Percentiles rank a stretch among this genome's conserved stretches.
Conservation (phyloP, 2,329 filamentous ascomycete species). For the Xylariaceae sp. region DNA sequence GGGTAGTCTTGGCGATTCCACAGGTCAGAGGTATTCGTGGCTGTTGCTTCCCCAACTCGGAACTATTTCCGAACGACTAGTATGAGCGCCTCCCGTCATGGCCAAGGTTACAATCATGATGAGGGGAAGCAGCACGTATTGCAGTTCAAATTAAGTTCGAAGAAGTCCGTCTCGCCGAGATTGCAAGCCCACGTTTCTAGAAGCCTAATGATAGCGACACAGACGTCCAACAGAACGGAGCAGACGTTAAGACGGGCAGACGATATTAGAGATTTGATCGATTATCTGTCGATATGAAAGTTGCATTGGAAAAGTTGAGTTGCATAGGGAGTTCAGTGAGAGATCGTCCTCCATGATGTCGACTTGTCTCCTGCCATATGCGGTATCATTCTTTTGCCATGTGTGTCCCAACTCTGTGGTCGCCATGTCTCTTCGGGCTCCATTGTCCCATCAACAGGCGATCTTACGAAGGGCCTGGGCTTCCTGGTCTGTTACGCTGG, state of each 20-base stretch:
- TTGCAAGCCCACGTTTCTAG: conserved; percentile 4
- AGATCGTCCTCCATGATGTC: background rate
- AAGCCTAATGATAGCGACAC: background rate
- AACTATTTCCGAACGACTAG: background rate
- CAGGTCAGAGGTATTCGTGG: background rate
- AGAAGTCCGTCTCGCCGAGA: background rate
- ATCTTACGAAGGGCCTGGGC: conserved; percentile 9
- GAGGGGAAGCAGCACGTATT: conserved; percentile 14
- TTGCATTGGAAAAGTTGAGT: background rate
- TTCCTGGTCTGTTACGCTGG: too few species aligned
- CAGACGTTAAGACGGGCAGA: too few species aligned
- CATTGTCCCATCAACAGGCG: conserved; percentile 9
- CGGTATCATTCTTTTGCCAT: background rate
- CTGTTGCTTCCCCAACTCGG: background rate
- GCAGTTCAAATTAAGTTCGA: background rate
- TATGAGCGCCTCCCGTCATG: background rate
- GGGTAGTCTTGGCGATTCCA: conserved; percentile 18
- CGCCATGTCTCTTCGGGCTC: background rate
- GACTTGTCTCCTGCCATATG: background rate
- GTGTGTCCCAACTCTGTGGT: background rate
- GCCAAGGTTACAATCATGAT: conserved; percentile 14
- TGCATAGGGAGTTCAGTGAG: conserved; percentile 1
- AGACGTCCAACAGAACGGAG: background rate
- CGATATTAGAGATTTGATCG: too few species aligned
- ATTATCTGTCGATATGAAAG: background rate